phyloP scores from a whole-genome alignment of 2,329 filamentous ascomycete genomes.

The Aspergillus bombycis region DNA sequence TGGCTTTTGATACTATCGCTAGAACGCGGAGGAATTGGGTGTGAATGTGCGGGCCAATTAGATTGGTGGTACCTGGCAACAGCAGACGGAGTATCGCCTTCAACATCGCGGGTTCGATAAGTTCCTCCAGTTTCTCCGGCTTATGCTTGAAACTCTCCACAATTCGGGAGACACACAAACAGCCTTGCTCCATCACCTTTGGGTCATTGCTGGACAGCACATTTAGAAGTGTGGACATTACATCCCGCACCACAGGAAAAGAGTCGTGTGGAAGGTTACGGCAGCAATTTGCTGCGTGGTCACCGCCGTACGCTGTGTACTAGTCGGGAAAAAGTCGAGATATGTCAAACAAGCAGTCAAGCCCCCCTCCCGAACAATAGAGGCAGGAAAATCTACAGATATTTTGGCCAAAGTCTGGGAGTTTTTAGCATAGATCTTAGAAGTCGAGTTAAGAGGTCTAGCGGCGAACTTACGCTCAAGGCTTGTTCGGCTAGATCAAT shows the following conservation, averaged over 20 bases:
- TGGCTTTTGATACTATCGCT: conserved; percentile 86
- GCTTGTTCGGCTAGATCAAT: conserved; percentile 98
- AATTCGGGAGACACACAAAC: conserved; percentile 90
- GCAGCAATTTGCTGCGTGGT: conserved; percentile 97
- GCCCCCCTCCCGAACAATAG: conserved; percentile 93
- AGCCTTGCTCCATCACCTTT: conserved; percentile 94
- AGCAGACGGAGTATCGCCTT: conserved; percentile 83
- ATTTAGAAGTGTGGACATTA: conserved; percentile 93
- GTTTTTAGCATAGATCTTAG: background rate
- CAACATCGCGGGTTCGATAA: conserved; percentile 86
- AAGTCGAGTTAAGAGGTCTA: background rate
- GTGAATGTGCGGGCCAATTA: conserved; percentile 92
- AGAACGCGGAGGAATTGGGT: conserved; percentile 93
- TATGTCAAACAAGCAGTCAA: conserved; percentile 94
- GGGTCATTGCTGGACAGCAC: conserved; percentile 92
- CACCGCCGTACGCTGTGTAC: conserved; percentile 93
- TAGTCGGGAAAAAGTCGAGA: conserved; percentile 95
- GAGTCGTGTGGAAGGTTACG: conserved; percentile 94
- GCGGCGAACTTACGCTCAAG: conserved; percentile 64
- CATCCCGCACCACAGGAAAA: conserved; percentile 86
- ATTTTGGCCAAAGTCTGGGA: conserved; percentile 89
- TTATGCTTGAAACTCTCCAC: conserved; percentile 96
- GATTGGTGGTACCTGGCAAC: conserved; percentile 89
- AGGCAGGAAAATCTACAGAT: conserved; percentile 90
- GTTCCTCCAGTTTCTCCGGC: conserved; percentile 83